phyloP scores from a whole-genome alignment of 139 green algal genomes.

The Chlamydomonas sp. region DNA sequence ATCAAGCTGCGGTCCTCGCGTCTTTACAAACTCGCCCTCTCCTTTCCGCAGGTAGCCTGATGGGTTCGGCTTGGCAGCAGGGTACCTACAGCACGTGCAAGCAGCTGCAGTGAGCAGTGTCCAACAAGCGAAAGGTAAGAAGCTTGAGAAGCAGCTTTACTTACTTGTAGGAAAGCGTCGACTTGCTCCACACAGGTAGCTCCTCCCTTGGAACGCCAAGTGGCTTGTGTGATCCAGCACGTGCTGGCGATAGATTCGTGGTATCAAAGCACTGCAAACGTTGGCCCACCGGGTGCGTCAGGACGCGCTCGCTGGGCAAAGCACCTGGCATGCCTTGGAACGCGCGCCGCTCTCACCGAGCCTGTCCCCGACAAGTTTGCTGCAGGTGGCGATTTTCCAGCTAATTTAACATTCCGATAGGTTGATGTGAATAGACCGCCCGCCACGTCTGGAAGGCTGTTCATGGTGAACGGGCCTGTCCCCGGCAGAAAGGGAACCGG shows the following conservation, averaged over 20 bases:
- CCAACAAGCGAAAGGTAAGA: neutral
- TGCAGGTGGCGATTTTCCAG: conserved; percentile 49
- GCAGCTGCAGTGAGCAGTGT: neutral
- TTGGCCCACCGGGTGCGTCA: neutral
- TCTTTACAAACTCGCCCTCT: conserved; percentile 53
- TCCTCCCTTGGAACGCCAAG: conserved; percentile 50
- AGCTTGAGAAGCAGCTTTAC: neutral
- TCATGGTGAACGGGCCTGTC: neutral
- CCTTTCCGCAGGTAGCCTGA: conserved; percentile 59
- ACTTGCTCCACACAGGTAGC: conserved; percentile 72
- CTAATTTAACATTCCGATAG: conserved; percentile 71
- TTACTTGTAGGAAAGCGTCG: conserved; percentile 69
- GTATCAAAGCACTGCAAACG: conserved; percentile 75
- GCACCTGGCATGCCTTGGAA: neutral
- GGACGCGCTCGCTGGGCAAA: neutral
- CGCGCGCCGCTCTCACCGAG: conserved; percentile 48
- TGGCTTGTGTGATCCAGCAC: conserved; percentile 62
- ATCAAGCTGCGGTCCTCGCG: conserved; percentile 2
- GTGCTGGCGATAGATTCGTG: conserved; percentile 49
- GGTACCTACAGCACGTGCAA: conserved; percentile 39
- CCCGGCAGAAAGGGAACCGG: too few species aligned
- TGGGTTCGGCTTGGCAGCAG: conserved; percentile 61
- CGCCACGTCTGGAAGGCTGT: conserved; percentile 62
- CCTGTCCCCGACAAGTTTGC: conserved; percentile 62
- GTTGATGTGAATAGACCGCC: conserved; percentile 70